Conservation (phyloP, 306 rosid genomes). For the Styphnolobium japonicum region DNA sequence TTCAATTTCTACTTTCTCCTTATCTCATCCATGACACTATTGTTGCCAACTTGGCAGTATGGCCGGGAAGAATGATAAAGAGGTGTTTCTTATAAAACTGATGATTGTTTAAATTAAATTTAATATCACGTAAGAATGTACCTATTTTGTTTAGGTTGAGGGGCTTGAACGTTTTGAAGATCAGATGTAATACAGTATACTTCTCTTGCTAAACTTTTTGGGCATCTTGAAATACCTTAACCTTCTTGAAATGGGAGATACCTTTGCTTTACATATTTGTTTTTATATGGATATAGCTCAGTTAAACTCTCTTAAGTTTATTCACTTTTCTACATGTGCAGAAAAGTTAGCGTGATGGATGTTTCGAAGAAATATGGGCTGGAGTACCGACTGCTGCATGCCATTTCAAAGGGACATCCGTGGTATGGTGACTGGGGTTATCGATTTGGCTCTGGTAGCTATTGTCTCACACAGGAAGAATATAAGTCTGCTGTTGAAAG, state of each 20-base stretch:
- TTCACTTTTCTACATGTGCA: conserved; percentile 34
- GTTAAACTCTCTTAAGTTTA: conserved; percentile 16
- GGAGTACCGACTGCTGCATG: conserved; percentile 88
- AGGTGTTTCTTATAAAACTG: not conserved
- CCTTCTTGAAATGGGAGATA: not conserved
- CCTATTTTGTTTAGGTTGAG: not conserved
- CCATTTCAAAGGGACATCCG: conserved; percentile 67
- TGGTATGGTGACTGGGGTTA: conserved; percentile 99
- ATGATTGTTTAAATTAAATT: not conserved
- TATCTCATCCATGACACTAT: not conserved
- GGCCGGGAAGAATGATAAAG: not conserved
- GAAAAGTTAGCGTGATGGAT: conserved; percentile 95
- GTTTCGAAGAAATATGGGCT: conserved; percentile 91
- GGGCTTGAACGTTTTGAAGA: not conserved
- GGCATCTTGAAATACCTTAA: conserved; percentile 7
- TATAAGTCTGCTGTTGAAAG: conserved; percentile 63
- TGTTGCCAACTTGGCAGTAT: not conserved
- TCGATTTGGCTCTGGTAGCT: conserved; percentile 93
- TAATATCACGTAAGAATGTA: not conserved
- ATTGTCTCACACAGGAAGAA: conserved; percentile 72
- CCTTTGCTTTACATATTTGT: not conserved
- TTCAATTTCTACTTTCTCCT: not conserved
- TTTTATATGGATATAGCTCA: not conserved
- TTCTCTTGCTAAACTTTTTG: not conserved
- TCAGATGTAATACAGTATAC: not conserved